A percentile compares a stretch with the other conserved stretches of the same genome.
Evolutionary conservation across 2,329 filamentous ascomycete genomes (phyloP).

Genomic region (Trichoderma endophyticum): DNA sequence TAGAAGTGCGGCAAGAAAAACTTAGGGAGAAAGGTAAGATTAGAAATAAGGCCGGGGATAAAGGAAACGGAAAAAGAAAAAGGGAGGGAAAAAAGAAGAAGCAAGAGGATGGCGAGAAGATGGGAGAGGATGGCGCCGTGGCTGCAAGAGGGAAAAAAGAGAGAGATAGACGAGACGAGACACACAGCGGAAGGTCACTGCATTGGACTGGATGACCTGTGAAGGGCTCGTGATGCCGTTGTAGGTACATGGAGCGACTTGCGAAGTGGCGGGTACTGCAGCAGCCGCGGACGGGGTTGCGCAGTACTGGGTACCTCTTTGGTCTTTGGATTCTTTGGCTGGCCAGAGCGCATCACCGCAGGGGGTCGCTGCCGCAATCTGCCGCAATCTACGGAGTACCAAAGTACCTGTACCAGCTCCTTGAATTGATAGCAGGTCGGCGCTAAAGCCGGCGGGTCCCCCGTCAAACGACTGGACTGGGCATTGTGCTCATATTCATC

Average conservation of each 20-base stretch:
- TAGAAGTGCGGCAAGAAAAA: background rate
- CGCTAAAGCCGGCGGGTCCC: conserved; percentile 6
- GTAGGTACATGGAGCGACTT: background rate
- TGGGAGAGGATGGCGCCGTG: conserved; percentile 12
- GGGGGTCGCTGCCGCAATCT: conserved; percentile 5
- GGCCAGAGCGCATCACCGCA: conserved; percentile 14
- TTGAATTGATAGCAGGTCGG: background rate
- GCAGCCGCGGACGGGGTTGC: background rate
- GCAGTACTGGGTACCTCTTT: background rate
- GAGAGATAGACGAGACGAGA: conserved; percentile 11
- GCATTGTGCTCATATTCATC: background rate
- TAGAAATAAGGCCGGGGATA: background rate
- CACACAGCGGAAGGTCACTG: conserved; percentile 13
- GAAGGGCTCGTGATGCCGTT: conserved; percentile 18
- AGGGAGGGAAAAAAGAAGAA: background rate
- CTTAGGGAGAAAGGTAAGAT: background rate
- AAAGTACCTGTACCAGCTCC: background rate
- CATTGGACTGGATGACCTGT: conserved; percentile 14
- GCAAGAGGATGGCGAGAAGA: background rate
- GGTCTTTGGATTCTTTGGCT: background rate
- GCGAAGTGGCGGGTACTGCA: background rate
- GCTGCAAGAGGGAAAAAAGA: background rate
- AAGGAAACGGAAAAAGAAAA: background rate
- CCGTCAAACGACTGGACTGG: background rate
- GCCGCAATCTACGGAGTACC: background rate